Conservation (phyloP, 2,329 filamentous ascomycete genomes). For the Ophiostoma populinum region DNA sequence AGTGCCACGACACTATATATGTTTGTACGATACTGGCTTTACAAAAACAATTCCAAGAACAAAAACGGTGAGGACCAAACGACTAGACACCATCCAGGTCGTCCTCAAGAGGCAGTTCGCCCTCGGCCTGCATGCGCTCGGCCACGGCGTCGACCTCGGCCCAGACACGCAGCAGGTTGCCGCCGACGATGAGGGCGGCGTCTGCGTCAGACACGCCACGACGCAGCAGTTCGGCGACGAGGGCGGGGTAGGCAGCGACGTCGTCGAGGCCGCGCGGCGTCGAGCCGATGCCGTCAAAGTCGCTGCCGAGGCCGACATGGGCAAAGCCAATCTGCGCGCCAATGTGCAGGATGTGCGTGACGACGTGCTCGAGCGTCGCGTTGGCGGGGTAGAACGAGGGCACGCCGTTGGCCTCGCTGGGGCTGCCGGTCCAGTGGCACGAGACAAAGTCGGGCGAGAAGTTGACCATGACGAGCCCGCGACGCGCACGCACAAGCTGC, state of each 20-base stretch:
- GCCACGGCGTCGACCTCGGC: conserved; percentile 58
- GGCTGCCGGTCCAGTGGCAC: conserved; percentile 41
- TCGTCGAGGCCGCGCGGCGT: conserved; percentile 66
- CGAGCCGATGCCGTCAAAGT: conserved; percentile 62
- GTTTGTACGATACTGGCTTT: no score
- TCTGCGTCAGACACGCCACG: conserved; percentile 60
- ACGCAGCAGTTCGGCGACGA: conserved; percentile 58
- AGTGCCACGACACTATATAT: conserved; percentile 1
- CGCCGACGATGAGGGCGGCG: conserved; percentile 57
- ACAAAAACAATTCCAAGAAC: background rate
- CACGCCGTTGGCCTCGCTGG: conserved; percentile 33
- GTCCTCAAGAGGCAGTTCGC: conserved; percentile 37
- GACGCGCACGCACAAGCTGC: conserved; percentile 52
- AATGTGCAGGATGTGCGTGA: conserved; percentile 66
- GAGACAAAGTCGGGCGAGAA: conserved; percentile 71
- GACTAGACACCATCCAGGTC: conserved; percentile 17
- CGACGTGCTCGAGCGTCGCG: conserved; percentile 60
- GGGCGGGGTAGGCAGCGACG: conserved; percentile 63
- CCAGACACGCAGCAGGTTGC: conserved; percentile 77
- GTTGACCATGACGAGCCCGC: conserved; percentile 80
- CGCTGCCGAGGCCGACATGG: conserved; percentile 73
- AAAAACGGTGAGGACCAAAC: no score
- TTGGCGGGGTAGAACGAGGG: conserved; percentile 51
- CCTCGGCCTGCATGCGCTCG: conserved; percentile 40
- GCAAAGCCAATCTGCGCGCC: conserved; percentile 71